A percentile compares a stretch with the other conserved stretches of the same genome.
Evolutionary conservation across 768 basidiomycete genomes (phyloP).

Genomic region (Lactifluus pinguis): DNA sequence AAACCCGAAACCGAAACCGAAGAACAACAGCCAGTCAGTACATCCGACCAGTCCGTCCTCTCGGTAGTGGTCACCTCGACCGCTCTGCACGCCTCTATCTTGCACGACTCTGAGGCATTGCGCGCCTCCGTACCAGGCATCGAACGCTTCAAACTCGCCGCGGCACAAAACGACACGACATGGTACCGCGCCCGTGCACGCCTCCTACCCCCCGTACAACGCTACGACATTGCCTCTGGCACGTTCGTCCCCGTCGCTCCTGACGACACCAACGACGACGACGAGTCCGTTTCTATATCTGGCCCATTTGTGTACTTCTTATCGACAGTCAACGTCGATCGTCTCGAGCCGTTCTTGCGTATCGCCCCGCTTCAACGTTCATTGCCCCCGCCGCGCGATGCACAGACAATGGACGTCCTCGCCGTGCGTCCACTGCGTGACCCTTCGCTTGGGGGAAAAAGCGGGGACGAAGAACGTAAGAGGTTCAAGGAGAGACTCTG

Average conservation of each 20-base stretch:
- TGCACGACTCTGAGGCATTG: slow-evolving; percentile 72
- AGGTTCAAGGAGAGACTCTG: slow-evolving; percentile 46
- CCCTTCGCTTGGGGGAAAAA: slow-evolving; percentile 37
- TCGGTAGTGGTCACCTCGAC: slow-evolving; percentile 86
- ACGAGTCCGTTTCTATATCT: slow-evolving; percentile 30
- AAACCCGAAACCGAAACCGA: not conserved
- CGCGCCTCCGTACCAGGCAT: slow-evolving; percentile 62
- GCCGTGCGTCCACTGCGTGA: slow-evolving; percentile 65
- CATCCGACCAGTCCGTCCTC: slow-evolving; percentile 22
- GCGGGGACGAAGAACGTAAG: slow-evolving; percentile 31
- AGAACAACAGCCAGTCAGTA: not conserved
- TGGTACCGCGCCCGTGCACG: slow-evolving; percentile 60
- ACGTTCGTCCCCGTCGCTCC: slow-evolving; percentile 39
- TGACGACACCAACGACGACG: slow-evolving; percentile 28
- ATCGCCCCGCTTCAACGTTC: slow-evolving; percentile 56
- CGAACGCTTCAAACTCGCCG: slow-evolving; percentile 84
- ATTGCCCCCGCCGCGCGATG: slow-evolving; percentile 32
- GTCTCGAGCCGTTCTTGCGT: slow-evolving; percentile 75
- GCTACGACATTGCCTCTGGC: slow-evolving; percentile 48
- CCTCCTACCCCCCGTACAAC: slow-evolving; percentile 44
- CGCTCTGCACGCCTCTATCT: slow-evolving; percentile 74
- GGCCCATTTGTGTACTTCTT: slow-evolving; percentile 88
- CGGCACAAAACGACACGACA: slow-evolving; percentile 57
- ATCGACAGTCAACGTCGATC: slow-evolving; percentile 72
- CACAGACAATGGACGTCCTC: slow-evolving; percentile 59